phyloP scores from a whole-genome alignment of 1,284 basidiomycete species.

The Coniferiporia sulphurascens region DNA sequence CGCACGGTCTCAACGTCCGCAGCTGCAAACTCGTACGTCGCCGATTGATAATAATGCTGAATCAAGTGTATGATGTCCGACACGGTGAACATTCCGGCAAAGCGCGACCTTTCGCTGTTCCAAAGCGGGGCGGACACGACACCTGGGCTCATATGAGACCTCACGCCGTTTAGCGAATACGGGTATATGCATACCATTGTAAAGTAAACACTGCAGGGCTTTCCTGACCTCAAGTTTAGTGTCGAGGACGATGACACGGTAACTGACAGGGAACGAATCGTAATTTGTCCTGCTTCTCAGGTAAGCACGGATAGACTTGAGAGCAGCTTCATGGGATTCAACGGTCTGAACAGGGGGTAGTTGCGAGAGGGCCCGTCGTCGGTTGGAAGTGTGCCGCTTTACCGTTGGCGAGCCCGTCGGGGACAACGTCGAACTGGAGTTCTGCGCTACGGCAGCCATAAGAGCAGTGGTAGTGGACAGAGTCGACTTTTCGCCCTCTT shows the following conservation, averaged over 20 bases:
- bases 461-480: not conserved
- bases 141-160: conserved; percentile 42
- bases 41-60: conserved; percentile 90
- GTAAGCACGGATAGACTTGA: conserved; percentile 76
- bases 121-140: conserved; percentile 99
- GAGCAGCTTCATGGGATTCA: conserved; percentile 69
- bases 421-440: conserved; percentile 25
- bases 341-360: conserved; percentile 47
- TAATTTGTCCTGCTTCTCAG: conserved; percentile 85
- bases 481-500: no score
- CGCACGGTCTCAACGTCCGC: conserved; percentile 94
- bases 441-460: conserved; percentile 24
- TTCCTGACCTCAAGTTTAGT: conserved; percentile 92
- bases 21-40: conserved; percentile 83
- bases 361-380: conserved; percentile 56
- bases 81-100: conserved; percentile 95
- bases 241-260: conserved; percentile 94
- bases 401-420: conserved; percentile 34
- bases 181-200: conserved; percentile 61
- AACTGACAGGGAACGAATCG: conserved; percentile 95
- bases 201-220: conserved; percentile 82
- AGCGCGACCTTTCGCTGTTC: conserved; percentile 87
- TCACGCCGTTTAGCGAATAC: not conserved
- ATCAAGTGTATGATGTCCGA: conserved; percentile 96
- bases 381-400: conserved; percentile 38